Conservation (phyloP, 768 basidiomycete genomes). For the Mycena leptocephala region DNA sequence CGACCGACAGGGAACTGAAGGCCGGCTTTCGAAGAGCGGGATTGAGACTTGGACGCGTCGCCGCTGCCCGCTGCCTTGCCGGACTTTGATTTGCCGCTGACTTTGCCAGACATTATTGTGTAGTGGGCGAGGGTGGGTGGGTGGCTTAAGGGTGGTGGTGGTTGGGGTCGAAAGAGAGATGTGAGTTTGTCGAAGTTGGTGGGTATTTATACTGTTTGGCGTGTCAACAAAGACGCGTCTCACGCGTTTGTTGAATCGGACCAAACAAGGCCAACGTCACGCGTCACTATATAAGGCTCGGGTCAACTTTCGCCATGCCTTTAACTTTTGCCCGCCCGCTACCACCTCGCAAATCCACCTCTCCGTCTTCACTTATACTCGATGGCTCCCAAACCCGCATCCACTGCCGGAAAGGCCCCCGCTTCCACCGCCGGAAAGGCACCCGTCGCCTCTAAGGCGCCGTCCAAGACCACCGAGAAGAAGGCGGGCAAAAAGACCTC, state of each 20-base stretch:
- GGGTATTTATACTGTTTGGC: constrained; percentile 48
- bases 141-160: constrained; percentile 32
- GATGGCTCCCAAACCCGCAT: constrained; percentile 89
- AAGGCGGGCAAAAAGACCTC: constrained; percentile 89
- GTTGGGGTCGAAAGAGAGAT: constrained; percentile 22
- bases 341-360: constrained; percentile 52
- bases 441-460: constrained; percentile 83
- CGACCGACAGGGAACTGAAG: constrained; percentile 88
- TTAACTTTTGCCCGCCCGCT: constrained; percentile 44
- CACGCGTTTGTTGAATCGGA: constrained; percentile 46
- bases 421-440: constrained; percentile 82
- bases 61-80: constrained; percentile 56
- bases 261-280: constrained; percentile 65
- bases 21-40: constrained; percentile 76
- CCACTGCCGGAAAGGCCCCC: constrained; percentile 86
- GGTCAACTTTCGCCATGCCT: constrained; percentile 12
- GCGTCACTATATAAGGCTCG: constrained; percentile 60
- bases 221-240: constrained; percentile 57
- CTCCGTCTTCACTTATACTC: constrained; percentile 36
- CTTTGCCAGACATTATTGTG: constrained; percentile 55
- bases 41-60: constrained; percentile 66
- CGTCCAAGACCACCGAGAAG: constrained; percentile 73
- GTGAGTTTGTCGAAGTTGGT: constrained; percentile 6
- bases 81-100: constrained; percentile 48
- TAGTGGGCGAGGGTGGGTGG: constrained; percentile 13